phyloP scores from a whole-genome alignment of 2,329 filamentous ascomycete genomes.

The Fusarium sp. region DNA sequence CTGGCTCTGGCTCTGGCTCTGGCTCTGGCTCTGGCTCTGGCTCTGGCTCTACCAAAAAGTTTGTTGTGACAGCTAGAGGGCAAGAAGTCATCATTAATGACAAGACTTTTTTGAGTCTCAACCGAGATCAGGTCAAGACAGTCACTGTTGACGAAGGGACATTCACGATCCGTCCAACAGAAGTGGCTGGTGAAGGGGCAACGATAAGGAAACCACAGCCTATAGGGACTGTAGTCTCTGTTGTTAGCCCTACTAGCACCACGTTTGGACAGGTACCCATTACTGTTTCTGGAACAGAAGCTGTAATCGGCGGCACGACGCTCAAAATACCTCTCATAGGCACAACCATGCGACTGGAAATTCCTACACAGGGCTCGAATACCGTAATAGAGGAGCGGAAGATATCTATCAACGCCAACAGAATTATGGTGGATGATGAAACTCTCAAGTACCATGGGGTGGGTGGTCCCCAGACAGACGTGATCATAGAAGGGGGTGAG shows the following conservation, averaged over 20 bases:
- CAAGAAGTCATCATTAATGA: slow-evolving; percentile 60
- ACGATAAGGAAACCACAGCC: slow-evolving; percentile 57
- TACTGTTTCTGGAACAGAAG: slow-evolving; percentile 54
- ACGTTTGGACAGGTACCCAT: slow-evolving; percentile 56
- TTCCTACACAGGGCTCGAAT: slow-evolving; percentile 52
- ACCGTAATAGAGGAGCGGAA: slow-evolving; percentile 49
- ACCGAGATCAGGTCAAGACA: slow-evolving; percentile 53
- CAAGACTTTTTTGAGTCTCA: slow-evolving; percentile 56
- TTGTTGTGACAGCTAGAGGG: slow-evolving; percentile 59
- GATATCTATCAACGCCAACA: slow-evolving; percentile 52
- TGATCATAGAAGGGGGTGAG: slow-evolving; percentile 61
- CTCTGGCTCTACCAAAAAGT: slow-evolving; percentile 33
- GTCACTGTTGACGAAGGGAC: slow-evolving; percentile 55
- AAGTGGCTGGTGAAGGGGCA: slow-evolving; percentile 58
- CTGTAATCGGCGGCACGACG: slow-evolving; percentile 56
- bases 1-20: background rate
- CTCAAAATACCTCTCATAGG: slow-evolving; percentile 56
- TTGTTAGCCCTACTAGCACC: slow-evolving; percentile 53
- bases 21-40: background rate
- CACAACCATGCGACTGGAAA: slow-evolving; percentile 52
- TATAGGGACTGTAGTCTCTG: slow-evolving; percentile 45
- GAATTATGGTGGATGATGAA: slow-evolving; percentile 51
- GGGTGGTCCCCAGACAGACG: slow-evolving; percentile 53
- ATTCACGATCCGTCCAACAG: slow-evolving; percentile 62
- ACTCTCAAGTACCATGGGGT: slow-evolving; percentile 52